phyloP scores from a whole-genome alignment of 148 eudicot species.

The Camellia lanceoleosa region DNA sequence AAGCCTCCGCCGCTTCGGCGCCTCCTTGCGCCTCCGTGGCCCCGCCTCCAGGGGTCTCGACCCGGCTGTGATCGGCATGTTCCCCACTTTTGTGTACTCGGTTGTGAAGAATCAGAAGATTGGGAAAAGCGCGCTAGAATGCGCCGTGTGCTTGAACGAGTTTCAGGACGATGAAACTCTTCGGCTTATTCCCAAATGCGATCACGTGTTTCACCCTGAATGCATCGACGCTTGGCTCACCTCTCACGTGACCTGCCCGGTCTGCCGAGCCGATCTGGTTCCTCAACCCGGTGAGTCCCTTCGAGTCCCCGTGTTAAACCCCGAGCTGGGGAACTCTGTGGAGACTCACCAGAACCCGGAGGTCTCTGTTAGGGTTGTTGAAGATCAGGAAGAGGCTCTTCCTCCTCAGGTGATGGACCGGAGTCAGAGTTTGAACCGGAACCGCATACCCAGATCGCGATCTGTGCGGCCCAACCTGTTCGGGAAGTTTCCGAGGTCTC shows the following conservation, averaged over 20 bases:
- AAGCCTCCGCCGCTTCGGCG: not conserved
- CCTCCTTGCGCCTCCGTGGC: constrained; percentile 25
- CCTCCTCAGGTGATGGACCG: constrained; percentile 11
- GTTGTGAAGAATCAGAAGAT: constrained; percentile 29
- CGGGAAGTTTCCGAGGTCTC: constrained; percentile 37
- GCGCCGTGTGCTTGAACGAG: constrained; percentile 56
- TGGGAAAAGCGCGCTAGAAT: constrained; percentile 44
- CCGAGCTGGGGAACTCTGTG: not conserved
- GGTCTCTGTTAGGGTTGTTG: constrained; percentile 9
- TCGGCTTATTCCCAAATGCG: constrained; percentile 48
- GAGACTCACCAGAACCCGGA: constrained; percentile 3
- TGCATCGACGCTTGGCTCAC: constrained; percentile 58
- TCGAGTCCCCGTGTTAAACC: not conserved
- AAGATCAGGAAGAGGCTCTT: constrained; percentile 13
- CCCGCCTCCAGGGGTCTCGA: constrained; percentile 35
- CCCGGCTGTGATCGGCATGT: constrained; percentile 32
- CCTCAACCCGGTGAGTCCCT: constrained; percentile 17
- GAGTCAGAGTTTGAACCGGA: constrained; percentile 19
- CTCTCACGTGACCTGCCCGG: constrained; percentile 57
- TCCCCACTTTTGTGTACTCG: constrained; percentile 41
- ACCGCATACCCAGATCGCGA: constrained; percentile 26
- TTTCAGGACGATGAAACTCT: constrained; percentile 46
- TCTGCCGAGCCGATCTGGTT: constrained; percentile 41
- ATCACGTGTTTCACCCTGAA: constrained; percentile 56
- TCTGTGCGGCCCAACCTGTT: constrained; percentile 29